phyloP scores from a whole-genome alignment of 2,329 filamentous ascomycete genomes.

The Davidsoniella virescens region DNA sequence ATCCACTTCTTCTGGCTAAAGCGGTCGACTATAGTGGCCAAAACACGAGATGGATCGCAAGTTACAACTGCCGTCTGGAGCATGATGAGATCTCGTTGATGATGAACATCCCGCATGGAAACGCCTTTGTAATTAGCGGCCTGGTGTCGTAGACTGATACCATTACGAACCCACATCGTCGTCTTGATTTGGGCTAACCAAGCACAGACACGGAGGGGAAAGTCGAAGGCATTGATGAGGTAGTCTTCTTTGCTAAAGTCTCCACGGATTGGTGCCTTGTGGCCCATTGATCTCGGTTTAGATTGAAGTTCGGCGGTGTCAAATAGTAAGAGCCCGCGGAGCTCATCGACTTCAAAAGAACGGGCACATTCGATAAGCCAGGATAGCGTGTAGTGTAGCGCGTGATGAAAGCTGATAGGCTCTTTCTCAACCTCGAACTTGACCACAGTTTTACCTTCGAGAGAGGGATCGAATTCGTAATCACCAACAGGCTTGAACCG shows the following conservation, averaged over 20 bases:
- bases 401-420: slow-evolving; percentile 92
- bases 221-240: slow-evolving; percentile 78
- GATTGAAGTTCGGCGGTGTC: slow-evolving; percentile 38
- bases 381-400: slow-evolving; percentile 85
- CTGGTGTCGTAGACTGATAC: slow-evolving; percentile 87
- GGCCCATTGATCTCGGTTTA: slow-evolving; percentile 45
- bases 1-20: slow-evolving; percentile 84
- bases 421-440: slow-evolving; percentile 80
- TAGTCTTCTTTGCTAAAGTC: slow-evolving; percentile 53
- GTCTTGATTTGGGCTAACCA: slow-evolving; percentile 98
- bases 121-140: slow-evolving; percentile 87
- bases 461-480: slow-evolving; percentile 59
- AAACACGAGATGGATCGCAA: slow-evolving; percentile 65
- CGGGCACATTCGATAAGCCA: slow-evolving; percentile 90
- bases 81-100: slow-evolving; percentile 88
- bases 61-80: slow-evolving; percentile 80
- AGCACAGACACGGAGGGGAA: slow-evolving; percentile 78
- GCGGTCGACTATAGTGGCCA: slow-evolving; percentile 80
- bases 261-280: slow-evolving; percentile 37
- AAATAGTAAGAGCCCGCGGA: slow-evolving; percentile 56
- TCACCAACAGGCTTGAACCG: slow-evolving; percentile 62
- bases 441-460: slow-evolving; percentile 50
- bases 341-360: slow-evolving; percentile 48
- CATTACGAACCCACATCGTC: slow-evolving; percentile 96
- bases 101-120: slow-evolving; percentile 75